Evolutionary conservation across 2,329 filamentous ascomycete genomes (phyloP), one percentile per base, ranked within the genome.

Genomic region (Exserohilum turcica): DNA sequence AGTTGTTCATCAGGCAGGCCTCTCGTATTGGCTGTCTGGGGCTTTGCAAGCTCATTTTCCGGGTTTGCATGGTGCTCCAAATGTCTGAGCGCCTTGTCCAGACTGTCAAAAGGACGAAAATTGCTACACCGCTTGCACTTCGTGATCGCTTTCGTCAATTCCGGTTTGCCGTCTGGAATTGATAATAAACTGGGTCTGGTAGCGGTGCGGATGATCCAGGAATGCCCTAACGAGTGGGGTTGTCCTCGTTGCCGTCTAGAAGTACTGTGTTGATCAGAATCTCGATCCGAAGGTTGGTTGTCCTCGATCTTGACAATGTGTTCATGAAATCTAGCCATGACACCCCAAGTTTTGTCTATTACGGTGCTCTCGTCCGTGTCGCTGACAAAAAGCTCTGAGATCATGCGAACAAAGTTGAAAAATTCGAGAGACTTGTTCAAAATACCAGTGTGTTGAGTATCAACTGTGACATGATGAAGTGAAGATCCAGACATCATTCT

Each of bases 331-430:
- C 55, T 65, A 2, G 37, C 43, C 56, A 71, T 52, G 8, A 65
- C 64, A 8, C 63, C 64, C 65, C 67, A 71, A 1, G 64, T 18
- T 51, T 71, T 72, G 31, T 63, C 57, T 12, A 72, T 44, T 28
- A 67, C 52, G 0, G 46, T 46, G 38, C 47, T 59, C 13, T 63
- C 52, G 15, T 70, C 57, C 1, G 63, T 40, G 16, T 70, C 56
- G 2, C 38, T 32, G 8, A 70, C 60, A 24, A 71, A 73, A 0
- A 72, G 59, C 24, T 42, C 38, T 2, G 67, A 19, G 2, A 61
- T 71, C 5, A 28, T 33, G 5, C 56, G 43, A 18, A 66, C 49
- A n/a, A 50, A 39, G 2, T 56, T 37, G 7, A 60, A 51, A 4
- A 72, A 52, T 1, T 57, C 50, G 1, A 44, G 24, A 2, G 58